A percentile compares a stretch with the other conserved stretches of the same genome.
These are phyloP conservation scores for Teunomyces barrocoloradensis DNA, from an alignment of 805 yeast genomes.

Conservation along the genomic window DNA sequence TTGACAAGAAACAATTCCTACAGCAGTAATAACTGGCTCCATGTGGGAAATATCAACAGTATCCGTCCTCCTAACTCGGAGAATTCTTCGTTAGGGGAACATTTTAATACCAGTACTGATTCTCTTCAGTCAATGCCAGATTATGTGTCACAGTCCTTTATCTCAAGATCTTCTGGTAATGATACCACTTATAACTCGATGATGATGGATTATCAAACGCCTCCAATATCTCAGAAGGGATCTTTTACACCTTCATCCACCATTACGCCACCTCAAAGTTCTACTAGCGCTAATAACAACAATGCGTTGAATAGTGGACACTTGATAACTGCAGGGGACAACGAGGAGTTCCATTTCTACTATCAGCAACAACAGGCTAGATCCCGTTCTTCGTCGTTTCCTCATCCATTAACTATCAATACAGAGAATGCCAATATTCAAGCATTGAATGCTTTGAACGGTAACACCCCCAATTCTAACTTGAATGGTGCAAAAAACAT, in stretches of 20 bases:
- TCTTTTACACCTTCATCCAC: conserved; percentile 18
- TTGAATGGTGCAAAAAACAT: background rate
- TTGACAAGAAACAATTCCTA: conserved; percentile 42
- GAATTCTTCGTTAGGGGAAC: conserved; percentile 12
- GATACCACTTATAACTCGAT: conserved; percentile 27
- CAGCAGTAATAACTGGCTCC: conserved; percentile 38
- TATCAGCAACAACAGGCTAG: conserved; percentile 17
- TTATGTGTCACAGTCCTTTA: conserved; percentile 40
- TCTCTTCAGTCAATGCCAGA: conserved; percentile 45
- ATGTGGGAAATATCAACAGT: conserved; percentile 41
- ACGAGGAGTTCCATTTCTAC: conserved; percentile 30
- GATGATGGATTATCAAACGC: conserved; percentile 43
- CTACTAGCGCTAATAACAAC: conserved; percentile 6
- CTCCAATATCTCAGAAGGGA: conserved; percentile 34
- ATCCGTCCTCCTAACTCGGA: conserved; percentile 21
- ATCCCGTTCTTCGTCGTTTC: conserved; percentile 24
- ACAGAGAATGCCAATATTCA: conserved; percentile 32
- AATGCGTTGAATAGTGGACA: conserved; percentile 6
- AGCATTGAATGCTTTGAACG: conserved; percentile 22
- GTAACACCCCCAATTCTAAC: conserved; percentile 7
- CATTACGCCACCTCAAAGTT: conserved; percentile 11
- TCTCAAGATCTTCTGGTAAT: conserved; percentile 27
- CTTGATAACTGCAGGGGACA: conserved; percentile 16
- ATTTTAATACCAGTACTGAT: conserved; percentile 32
- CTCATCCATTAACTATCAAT: conserved; percentile 37